These are phyloP conservation scores for Quercus gilva DNA, from an alignment of 306 rosid species.

Conservation along the genomic window DNA sequence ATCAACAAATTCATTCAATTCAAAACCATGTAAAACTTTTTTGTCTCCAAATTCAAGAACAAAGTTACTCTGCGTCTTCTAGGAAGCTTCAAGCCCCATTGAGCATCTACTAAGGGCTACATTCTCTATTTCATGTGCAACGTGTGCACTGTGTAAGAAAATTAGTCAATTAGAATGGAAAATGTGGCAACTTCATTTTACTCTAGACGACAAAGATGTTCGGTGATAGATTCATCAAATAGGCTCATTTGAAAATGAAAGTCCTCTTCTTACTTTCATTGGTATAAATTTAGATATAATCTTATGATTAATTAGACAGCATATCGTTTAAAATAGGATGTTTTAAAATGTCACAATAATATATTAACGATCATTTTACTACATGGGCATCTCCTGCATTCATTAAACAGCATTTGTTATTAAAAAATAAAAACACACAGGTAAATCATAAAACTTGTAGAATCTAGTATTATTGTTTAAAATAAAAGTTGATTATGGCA, in stretches of 20 bases:
- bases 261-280: background rate
- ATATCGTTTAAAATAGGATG: background rate
- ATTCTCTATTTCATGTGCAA: too few relatives aligned
- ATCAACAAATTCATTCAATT: slow-evolving; percentile 18
- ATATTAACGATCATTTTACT: background rate
- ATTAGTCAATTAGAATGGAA: too few relatives aligned
- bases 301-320: background rate
- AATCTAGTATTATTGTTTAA: background rate
- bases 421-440: background rate
- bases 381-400: background rate
- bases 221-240: background rate
- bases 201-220: too few relatives aligned
- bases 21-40: background rate
- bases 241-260: background rate
- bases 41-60: too few relatives aligned
- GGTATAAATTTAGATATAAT: background rate
- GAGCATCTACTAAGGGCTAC: too few relatives aligned
- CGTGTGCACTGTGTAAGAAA: too few relatives aligned
- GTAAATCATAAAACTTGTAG: background rate
- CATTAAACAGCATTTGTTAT: background rate
- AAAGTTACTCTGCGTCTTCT: too few relatives aligned
- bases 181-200: too few relatives aligned
- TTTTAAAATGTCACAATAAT: background rate
- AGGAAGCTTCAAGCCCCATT: too few relatives aligned
- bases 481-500: background rate